Evolutionary conservation across 2,329 filamentous ascomycete species (phyloP).

Genomic region (Aspergillus tanneri): DNA sequence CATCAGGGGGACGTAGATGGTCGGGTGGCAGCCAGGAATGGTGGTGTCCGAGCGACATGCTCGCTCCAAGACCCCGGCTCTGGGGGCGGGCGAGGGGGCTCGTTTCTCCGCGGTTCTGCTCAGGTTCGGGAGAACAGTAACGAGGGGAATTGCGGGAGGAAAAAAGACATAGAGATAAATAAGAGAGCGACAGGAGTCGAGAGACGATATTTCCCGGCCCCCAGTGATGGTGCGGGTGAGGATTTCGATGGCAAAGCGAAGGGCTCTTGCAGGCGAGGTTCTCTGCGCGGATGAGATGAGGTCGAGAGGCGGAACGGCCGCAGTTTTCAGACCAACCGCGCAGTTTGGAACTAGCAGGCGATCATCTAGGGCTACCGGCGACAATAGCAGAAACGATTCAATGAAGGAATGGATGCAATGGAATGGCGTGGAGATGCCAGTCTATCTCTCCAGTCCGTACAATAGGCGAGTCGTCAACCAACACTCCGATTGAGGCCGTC

Average conservation of each 20-base stretch:
- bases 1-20: conserved; percentile 61
- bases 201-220: conserved; percentile 30
- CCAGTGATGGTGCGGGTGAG: conserved; percentile 35
- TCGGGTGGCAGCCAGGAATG: conserved; percentile 66
- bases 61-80: conserved; percentile 48
- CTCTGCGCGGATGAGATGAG: conserved; percentile 42
- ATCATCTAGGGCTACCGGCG: too few relatives aligned
- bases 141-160: conserved; percentile 20
- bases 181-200: conserved; percentile 19
- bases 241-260: conserved; percentile 41
- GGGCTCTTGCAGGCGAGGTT: conserved; percentile 39
- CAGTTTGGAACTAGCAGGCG: conserved; percentile 26
- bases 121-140: conserved; percentile 34
- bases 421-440: too few relatives aligned
- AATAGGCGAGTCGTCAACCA: too few relatives aligned
- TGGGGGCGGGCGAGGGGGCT: conserved; percentile 45
- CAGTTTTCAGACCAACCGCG: conserved; percentile 35
- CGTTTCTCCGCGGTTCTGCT: conserved; percentile 46
- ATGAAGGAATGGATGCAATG: too few relatives aligned
- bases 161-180: conserved; percentile 37
- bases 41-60: conserved; percentile 67
- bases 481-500: too few relatives aligned
- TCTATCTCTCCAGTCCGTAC: too few relatives aligned
- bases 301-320: conserved; percentile 36
- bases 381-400: too few relatives aligned